phyloP scores from a whole-genome alignment of 257 asterid genomes.

The Salvia miltiorrhiza region DNA sequence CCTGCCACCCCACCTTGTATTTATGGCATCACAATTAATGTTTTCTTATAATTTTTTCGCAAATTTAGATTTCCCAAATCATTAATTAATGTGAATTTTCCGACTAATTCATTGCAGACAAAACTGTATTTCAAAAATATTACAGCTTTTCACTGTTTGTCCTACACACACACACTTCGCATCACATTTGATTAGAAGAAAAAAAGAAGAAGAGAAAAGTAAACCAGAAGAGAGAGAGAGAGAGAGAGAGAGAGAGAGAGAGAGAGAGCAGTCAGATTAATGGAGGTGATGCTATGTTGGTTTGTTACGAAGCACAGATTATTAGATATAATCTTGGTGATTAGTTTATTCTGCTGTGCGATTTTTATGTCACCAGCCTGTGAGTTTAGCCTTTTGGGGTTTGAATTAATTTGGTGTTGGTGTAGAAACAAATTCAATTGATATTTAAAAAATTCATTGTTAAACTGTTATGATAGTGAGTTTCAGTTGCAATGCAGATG shows the following conservation, averaged over 20 bases:
- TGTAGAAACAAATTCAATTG: not conserved
- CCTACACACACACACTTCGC: not conserved
- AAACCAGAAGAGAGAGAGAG: no score
- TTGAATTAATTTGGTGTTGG: not conserved
- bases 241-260: not conserved
- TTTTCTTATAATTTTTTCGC: not conserved
- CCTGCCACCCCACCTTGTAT: slow-evolving; percentile 28
- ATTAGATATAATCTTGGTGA: slow-evolving; percentile 22
- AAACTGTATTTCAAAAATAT: not conserved
- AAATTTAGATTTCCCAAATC: slow-evolving; percentile 23
- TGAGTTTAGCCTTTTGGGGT: slow-evolving; percentile 34
- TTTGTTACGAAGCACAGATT: slow-evolving; percentile 22
- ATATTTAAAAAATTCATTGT: not conserved
- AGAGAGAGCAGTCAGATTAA: not conserved
- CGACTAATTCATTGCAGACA: slow-evolving; percentile 4
- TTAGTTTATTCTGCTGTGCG: slow-evolving; percentile 18
- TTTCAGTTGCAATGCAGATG: slow-evolving; percentile 72
- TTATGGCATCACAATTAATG: slow-evolving; percentile 14
- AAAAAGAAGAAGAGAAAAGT: no score
- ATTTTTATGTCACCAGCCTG: slow-evolving; percentile 34
- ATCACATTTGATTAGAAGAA: not conserved
- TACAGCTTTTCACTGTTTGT: not conserved
- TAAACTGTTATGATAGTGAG: slow-evolving; percentile 36
- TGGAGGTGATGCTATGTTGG: slow-evolving; percentile 21
- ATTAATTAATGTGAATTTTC: slow-evolving; percentile 7